phyloP scores from a whole-genome alignment of 1,284 basidiomycete genomes.

The Ceratobasidium sp. region DNA sequence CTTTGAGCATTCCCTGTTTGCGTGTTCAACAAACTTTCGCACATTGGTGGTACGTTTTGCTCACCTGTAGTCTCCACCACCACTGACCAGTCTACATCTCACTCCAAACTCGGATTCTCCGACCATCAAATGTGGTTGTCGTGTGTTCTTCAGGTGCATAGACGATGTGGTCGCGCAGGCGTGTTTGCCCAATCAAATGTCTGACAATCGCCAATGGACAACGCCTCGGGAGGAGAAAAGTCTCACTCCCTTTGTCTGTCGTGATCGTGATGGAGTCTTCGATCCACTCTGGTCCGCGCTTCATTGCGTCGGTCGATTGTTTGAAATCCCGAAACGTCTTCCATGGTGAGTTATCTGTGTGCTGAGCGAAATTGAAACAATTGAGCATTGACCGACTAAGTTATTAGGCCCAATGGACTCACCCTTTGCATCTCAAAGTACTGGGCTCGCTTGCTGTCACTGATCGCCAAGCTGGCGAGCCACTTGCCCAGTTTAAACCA shows the following conservation, averaged over 20 bases:
- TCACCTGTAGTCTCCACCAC: conserved; percentile 38
- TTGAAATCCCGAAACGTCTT: conserved; percentile 42
- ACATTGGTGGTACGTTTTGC: not conserved
- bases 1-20: conserved; percentile 17
- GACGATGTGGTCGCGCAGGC: conserved; percentile 8
- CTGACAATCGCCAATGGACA: conserved; percentile 49
- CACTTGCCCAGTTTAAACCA: not conserved
- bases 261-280: conserved; percentile 42
- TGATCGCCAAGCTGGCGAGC: not conserved
- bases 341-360: conserved; percentile 37
- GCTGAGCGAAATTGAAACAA: not conserved
- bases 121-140: not conserved
- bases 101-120: conserved; percentile 10
- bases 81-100: conserved; percentile 35
- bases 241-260: conserved; percentile 43
- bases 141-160: conserved; percentile 12
- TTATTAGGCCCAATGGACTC: not conserved
- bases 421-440: conserved; percentile 29
- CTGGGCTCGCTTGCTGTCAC: conserved; percentile 16
- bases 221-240: conserved; percentile 47
- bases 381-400: not conserved
- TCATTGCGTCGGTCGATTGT: conserved; percentile 42
- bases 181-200: conserved; percentile 41
- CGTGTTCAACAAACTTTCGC: not conserved
- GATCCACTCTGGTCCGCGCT: conserved; percentile 43